phyloP scores from a whole-genome alignment of 208 protist species.

The Naegleria gruberi region DNA sequence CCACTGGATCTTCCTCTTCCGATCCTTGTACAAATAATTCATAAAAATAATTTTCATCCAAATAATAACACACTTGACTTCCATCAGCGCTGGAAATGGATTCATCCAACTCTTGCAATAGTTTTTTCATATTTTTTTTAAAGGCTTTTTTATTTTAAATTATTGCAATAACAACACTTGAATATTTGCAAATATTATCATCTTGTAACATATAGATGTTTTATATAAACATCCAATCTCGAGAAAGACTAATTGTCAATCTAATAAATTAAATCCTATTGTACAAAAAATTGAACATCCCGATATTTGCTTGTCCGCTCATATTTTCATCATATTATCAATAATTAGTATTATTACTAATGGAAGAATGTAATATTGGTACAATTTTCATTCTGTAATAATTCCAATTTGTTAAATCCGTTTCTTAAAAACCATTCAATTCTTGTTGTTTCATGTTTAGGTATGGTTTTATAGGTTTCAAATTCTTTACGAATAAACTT shows the following conservation, averaged over 20 bases:
- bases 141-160: no score
- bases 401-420: not conserved
- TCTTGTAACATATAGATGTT: no score
- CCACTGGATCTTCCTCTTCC: no score
- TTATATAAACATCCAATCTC: no score
- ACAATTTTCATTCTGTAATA: not conserved
- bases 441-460: not conserved
- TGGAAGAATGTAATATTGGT: not conserved
- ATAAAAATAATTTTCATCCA: not conserved
- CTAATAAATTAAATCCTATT: no score
- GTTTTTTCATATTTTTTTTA: not conserved
- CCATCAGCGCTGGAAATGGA: not conserved
- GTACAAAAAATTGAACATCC: no score
- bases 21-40: no score
- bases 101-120: not conserved
- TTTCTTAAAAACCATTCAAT: constrained; percentile 14
- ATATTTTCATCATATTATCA: no score
- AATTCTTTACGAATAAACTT: not conserved
- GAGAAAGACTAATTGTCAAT: no score
- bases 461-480: not conserved
- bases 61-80: not conserved
- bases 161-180: no score
- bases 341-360: not conserved
- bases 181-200: no score
- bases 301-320: no score